Percentiles rank a stretch among this genome's conserved stretches.
Evolutionary conservation across 2,329 filamentous ascomycete species (phyloP).

Genomic region (Aureobasidium vineae): DNA sequence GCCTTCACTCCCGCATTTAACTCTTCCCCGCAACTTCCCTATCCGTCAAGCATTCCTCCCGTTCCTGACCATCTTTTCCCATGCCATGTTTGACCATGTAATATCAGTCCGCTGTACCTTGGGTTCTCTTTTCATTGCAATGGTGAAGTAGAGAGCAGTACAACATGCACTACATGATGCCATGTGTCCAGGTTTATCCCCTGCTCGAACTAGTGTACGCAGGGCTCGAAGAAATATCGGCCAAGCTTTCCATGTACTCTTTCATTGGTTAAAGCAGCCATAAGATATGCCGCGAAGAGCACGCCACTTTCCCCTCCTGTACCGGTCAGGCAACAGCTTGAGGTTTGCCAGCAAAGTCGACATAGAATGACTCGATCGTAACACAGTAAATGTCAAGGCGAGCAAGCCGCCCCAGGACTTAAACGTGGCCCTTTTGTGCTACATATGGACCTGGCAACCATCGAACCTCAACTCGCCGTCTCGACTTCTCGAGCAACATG

Average conservation of each 20-base stretch:
- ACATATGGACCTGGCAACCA: neutral
- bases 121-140: neutral
- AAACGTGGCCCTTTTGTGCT: neutral
- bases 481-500: neutral
- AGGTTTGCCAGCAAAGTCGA: neutral
- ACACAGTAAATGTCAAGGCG: neutral
- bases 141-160: neutral
- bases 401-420: neutral
- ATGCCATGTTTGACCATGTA: neutral
- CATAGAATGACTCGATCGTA: neutral
- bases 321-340: neutral
- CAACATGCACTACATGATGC: neutral
- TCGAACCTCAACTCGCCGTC: neutral
- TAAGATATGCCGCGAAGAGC: neutral
- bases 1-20: neutral
- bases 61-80: neutral
- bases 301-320: neutral
- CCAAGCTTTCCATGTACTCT: neutral
- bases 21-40: conserved; percentile 13
- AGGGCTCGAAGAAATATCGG: neutral
- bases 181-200: neutral
- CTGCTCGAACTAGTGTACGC: neutral
- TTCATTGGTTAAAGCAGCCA: neutral
- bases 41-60: neutral
- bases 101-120: too few species aligned